A percentile compares a stretch with the other conserved stretches of the same genome.
These are phyloP conservation scores for Pythium insidiosum DNA, from an alignment of 352 stramenopile species.

Conservation along the genomic window DNA sequence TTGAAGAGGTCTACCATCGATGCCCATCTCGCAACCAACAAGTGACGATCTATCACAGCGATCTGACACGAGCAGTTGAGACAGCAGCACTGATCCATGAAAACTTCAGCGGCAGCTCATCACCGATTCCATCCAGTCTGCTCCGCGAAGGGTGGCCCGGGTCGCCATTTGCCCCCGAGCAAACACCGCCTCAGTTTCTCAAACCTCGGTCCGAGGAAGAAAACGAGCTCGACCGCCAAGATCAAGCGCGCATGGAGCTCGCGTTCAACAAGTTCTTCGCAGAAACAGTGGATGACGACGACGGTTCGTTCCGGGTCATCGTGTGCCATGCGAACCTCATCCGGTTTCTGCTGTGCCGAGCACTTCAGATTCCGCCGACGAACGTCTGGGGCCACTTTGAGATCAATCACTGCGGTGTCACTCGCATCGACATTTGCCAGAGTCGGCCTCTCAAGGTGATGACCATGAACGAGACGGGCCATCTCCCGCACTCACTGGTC, in stretches of 20 bases:
- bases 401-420: slow-evolving; percentile 82
- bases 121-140: slow-evolving; percentile 16
- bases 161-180: slow-evolving; percentile 38
- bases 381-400: slow-evolving; percentile 76
- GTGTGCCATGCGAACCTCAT: slow-evolving; percentile 84
- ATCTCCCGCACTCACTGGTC: slow-evolving; percentile 64
- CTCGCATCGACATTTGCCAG: slow-evolving; percentile 60
- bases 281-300: slow-evolving; percentile 30
- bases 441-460: slow-evolving; percentile 67
- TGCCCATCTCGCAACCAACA: slow-evolving; percentile 44
- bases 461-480: slow-evolving; percentile 73
- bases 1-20: slow-evolving; percentile 46
- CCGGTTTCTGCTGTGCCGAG: slow-evolving; percentile 72
- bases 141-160: slow-evolving; percentile 76
- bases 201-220: slow-evolving; percentile 6
- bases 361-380: slow-evolving; percentile 42
- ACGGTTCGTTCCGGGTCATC: slow-evolving; percentile 50
- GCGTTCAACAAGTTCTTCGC: slow-evolving; percentile 49
- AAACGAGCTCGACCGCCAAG: slow-evolving; percentile 25
- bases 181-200: slow-evolving; percentile 10
- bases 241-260: slow-evolving; percentile 52
- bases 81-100: slow-evolving; percentile 54
- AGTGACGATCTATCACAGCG: slow-evolving; percentile 58
- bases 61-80: slow-evolving; percentile 70
- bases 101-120: slow-evolving; percentile 40